Conservation (phyloP, 176 grass and related monocot genomes). For the Oryza punctata region DNA sequence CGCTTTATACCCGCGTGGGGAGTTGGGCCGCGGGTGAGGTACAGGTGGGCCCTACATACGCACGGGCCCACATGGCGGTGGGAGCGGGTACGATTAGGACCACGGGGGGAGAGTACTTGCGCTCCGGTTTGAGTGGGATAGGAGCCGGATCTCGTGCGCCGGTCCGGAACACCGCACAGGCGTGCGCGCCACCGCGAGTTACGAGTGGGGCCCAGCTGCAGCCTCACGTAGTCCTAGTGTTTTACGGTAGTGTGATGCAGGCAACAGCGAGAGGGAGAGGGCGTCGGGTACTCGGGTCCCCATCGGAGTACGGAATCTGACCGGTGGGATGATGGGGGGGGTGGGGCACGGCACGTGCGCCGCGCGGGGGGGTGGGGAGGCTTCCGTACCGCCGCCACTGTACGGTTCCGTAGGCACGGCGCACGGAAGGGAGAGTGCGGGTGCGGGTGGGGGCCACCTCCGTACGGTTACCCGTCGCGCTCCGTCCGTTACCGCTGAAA, state of each 20-base stretch:
- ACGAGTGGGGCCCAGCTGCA: not conserved
- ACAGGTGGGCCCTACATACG: fast-evolving
- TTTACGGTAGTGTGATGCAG: not conserved
- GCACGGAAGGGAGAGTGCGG: not conserved
- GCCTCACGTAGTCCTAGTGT: not conserved
- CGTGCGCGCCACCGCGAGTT: not conserved
- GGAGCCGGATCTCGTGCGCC: not conserved
- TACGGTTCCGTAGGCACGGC: not conserved
- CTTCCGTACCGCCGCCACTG: not conserved
- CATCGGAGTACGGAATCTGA: not conserved
- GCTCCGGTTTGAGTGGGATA: not conserved
- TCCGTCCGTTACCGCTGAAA: not conserved
- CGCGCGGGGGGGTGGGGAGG: no score
- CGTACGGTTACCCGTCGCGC: not conserved
- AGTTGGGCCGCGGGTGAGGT: no score
- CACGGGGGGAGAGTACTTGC: slow-evolving; percentile 39
- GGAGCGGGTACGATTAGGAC: slow-evolving; percentile 33
- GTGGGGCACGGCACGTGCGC: not conserved
- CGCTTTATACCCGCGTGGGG: slow-evolving; percentile 40
- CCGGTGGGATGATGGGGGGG: no score
- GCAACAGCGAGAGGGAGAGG: not conserved
- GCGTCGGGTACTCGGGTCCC: not conserved
- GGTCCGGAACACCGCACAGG: not conserved
- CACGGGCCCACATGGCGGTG: not conserved
- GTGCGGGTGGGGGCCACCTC: not conserved